phyloP scores from a whole-genome alignment of 2,329 filamentous ascomycete species.

The Fusarium illudens region DNA sequence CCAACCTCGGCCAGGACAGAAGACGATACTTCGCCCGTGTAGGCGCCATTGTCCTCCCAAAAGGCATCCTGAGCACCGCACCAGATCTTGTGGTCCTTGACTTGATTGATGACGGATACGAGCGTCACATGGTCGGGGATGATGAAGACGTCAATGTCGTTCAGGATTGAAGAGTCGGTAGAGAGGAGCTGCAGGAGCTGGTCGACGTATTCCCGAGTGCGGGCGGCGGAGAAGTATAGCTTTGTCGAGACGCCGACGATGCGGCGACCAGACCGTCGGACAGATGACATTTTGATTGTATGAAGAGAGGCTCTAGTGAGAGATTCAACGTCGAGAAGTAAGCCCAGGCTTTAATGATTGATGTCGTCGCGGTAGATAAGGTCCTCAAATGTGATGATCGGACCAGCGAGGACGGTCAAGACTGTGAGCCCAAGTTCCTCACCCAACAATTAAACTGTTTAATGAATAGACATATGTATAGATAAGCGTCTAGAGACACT shows the following conservation, averaged over 20 bases:
- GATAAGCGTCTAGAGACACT: not conserved
- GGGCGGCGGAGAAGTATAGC: constrained; percentile 78
- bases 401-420: not conserved
- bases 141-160: constrained; percentile 74
- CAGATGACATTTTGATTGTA: constrained; percentile 34
- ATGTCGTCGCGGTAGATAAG: not conserved
- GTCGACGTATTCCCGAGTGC: constrained; percentile 66
- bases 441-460: not conserved
- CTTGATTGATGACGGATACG: constrained; percentile 57
- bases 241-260: constrained; percentile 79
- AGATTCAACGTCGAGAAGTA: not conserved
- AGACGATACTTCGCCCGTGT: constrained; percentile 81
- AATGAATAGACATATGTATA: not conserved
- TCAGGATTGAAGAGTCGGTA: constrained; percentile 50
- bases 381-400: not conserved
- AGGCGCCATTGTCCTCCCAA: constrained; percentile 74
- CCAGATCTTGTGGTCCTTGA: constrained; percentile 58
- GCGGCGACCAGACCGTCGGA: constrained; percentile 55
- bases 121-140: constrained; percentile 81
- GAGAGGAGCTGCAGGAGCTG: constrained; percentile 58
- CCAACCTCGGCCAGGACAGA: constrained; percentile 72
- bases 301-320: not conserved
- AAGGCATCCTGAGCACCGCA: constrained; percentile 80
- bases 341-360: not conserved
- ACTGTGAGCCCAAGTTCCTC: not conserved